phyloP scores from a whole-genome alignment of 202 grass and related monocot species.

The Eragrostis tef region DNA sequence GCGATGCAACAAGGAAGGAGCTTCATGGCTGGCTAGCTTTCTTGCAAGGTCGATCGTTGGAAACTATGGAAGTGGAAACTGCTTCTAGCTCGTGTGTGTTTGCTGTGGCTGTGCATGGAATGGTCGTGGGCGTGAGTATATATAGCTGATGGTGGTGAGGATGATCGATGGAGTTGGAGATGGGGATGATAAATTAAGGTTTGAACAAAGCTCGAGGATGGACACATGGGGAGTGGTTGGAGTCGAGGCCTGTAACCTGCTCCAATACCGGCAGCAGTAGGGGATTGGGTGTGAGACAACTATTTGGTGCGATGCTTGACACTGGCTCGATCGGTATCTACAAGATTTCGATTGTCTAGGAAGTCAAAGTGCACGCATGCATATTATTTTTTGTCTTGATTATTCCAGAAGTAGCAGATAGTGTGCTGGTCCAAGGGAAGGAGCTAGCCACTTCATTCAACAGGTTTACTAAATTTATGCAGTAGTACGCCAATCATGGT shows the following conservation, averaged over 20 bases:
- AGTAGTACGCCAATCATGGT: background rate
- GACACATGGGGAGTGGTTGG: slow-evolving; percentile 28
- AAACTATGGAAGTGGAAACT: background rate
- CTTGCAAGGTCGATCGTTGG: no score
- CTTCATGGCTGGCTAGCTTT: slow-evolving; percentile 29
- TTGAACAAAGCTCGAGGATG: slow-evolving; percentile 1
- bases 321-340: no score
- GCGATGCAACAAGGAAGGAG: slow-evolving; percentile 40
- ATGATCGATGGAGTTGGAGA: slow-evolving; percentile 44
- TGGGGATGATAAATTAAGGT: background rate
- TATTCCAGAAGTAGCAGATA: background rate
- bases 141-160: slow-evolving; percentile 16
- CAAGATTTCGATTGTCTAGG: background rate
- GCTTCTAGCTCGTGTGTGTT: background rate
- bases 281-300: slow-evolving; percentile 38
- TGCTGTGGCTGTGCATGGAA: slow-evolving; percentile 37
- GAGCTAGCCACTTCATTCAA: background rate
- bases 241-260: slow-evolving; percentile 21
- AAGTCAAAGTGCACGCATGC: background rate
- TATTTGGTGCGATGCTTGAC: background rate
- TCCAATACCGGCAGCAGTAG: slow-evolving; percentile 1
- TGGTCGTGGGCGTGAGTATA: background rate
- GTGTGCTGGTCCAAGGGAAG: background rate
- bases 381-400: background rate
- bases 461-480: background rate